Evolutionary conservation across 2,329 filamentous ascomycete genomes (phyloP).

Genomic region (Alternaria burnsii): DNA sequence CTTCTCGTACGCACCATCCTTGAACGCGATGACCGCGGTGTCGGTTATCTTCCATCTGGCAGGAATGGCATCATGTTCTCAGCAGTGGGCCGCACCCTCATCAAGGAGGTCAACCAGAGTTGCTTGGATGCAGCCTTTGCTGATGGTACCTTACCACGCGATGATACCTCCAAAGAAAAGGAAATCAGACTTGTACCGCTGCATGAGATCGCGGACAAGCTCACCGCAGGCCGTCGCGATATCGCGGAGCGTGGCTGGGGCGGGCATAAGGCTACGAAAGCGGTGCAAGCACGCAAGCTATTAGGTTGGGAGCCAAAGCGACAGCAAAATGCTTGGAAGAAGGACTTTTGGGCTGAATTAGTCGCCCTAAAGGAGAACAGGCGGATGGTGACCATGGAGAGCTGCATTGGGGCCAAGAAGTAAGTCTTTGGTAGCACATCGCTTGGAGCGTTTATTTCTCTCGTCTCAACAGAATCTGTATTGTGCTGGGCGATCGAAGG

Average conservation of each 20-base stretch:
- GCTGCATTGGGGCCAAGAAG: conserved; percentile 19
- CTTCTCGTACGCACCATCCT: conserved; percentile 24
- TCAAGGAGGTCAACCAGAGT: conserved; percentile 22
- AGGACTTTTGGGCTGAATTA: conserved; percentile 27
- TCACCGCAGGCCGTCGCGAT: conserved; percentile 19
- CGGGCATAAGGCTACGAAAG: conserved; percentile 25
- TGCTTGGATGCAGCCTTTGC: conserved; percentile 27
- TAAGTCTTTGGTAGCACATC: neutral
- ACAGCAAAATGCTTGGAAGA: conserved; percentile 21
- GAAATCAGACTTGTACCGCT: conserved; percentile 21
- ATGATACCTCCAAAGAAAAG: conserved; percentile 22
- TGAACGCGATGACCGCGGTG: conserved; percentile 23
- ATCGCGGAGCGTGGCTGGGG: conserved; percentile 25
- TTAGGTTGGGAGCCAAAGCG: conserved; percentile 25
- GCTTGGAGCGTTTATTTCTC: neutral
- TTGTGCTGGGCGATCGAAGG: neutral
- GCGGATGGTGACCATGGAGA: conserved; percentile 16
- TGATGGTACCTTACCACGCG: conserved; percentile 20
- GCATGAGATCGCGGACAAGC: conserved; percentile 23
- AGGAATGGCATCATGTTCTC: conserved; percentile 25
- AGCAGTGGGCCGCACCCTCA: conserved; percentile 17
- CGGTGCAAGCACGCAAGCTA: conserved; percentile 16
- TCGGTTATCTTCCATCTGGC: conserved; percentile 23
- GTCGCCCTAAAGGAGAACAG: conserved; percentile 21
- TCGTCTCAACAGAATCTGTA: neutral